phyloP scores from a whole-genome alignment of 148 eudicot genomes.

The Tetragonia tetragonoides region DNA sequence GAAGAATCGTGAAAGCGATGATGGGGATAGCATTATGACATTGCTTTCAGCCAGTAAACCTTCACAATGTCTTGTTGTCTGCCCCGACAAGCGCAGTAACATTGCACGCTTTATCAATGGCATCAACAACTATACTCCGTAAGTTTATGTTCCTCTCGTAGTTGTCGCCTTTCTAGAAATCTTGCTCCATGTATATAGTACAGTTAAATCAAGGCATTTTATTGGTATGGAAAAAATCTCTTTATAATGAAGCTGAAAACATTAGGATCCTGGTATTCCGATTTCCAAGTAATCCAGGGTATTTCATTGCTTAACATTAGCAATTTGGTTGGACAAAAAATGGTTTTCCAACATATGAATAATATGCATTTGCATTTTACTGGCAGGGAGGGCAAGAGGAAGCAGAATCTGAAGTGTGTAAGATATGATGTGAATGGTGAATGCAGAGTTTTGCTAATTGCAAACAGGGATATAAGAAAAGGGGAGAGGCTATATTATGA shows the following conservation, averaged over 20 bases:
- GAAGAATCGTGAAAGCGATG: constrained; percentile 73
- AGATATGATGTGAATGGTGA: constrained; percentile 81
- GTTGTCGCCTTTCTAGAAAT: background rate
- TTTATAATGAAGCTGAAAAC: too few species aligned
- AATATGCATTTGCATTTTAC: constrained; percentile 16
- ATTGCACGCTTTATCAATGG: constrained; percentile 98
- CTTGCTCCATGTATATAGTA: too few species aligned
- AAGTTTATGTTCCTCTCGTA: constrained; percentile 31
- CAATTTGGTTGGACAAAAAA: background rate
- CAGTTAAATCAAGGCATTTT: background rate
- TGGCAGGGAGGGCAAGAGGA: constrained; percentile 94
- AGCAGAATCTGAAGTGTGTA: constrained; percentile 90
- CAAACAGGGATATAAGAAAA: constrained; percentile 83
- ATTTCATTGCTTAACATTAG: background rate
- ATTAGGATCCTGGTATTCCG: too few species aligned
- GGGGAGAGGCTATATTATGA: constrained; percentile 91
- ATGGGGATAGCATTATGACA: constrained; percentile 98
- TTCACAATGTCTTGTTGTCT: constrained; percentile 74
- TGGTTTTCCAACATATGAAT: background rate
- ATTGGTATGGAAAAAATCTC: too few species aligned
- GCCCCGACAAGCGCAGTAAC: constrained; percentile 91
- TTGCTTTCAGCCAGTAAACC: constrained; percentile 62
- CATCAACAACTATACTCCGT: constrained; percentile 88
- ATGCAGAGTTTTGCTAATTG: constrained; percentile 71
- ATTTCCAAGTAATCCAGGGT: background rate